Conservation (phyloP, 1,284 basidiomycete species). For the Fomitopsis betulina region DNA sequence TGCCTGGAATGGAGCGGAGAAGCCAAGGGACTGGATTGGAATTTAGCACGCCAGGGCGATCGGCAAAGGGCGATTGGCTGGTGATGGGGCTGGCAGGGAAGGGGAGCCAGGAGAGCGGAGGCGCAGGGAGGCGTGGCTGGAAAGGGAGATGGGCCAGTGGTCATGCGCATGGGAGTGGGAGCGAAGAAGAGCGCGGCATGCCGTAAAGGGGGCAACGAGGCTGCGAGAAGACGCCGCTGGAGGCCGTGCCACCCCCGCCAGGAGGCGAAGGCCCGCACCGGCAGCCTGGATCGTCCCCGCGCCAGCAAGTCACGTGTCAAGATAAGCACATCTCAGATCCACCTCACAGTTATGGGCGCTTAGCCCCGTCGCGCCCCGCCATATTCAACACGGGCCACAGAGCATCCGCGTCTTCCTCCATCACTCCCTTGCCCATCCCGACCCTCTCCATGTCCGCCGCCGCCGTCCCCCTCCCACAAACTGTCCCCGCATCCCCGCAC, state of each 20-base stretch:
- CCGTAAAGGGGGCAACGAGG: constrained; percentile 3
- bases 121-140: not conserved
- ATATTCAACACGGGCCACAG: constrained; percentile 3
- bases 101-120: not conserved
- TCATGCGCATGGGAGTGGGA: not conserved
- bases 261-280: not conserved
- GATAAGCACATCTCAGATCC: constrained; percentile 7
- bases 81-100: not conserved
- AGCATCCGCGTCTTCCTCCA: not conserved
- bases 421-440: not conserved
- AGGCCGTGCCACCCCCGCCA: not conserved
- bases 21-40: not conserved
- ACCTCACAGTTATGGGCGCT: not conserved
- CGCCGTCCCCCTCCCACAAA: not conserved
- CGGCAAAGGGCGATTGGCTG: constrained; percentile 1
- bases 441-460: not conserved
- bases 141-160: not conserved
- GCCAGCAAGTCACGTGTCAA: constrained; percentile 4
- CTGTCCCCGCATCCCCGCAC: constrained; percentile 4
- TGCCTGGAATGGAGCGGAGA: not conserved
- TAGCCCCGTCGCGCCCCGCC: not conserved
- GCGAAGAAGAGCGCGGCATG: constrained; percentile 2
- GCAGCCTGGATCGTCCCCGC: not conserved
- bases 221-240: not conserved
- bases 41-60: constrained; percentile 4